Base-by-base conservation (phyloP, 1,139 yeast genomes). In the Scheffersomyces illinoinensis region DNA sequence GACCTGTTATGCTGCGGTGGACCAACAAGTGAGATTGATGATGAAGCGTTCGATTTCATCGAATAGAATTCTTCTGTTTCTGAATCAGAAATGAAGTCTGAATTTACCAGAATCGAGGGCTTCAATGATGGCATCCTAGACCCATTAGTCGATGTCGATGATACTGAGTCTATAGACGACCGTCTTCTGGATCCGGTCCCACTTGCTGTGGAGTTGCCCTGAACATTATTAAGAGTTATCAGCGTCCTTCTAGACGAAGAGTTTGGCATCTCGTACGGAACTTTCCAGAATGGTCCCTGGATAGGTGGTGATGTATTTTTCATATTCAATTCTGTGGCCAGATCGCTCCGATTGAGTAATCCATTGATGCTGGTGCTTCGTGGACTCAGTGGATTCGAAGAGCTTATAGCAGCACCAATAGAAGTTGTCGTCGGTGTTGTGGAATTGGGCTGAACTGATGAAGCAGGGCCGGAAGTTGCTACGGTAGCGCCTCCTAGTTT, bases 261-360 rank as follows among this genome's bases (percentile, higher is more conserved):
- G 17, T 69, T 69, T 1, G 84, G 85, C 84, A 81, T 78, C 65
- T 81, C 84, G 67, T 81, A 81, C 39, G 85, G 85, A 10, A 81
- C 85, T 65, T 79, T 81, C 85, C 85, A 81, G 67, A 81, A 78
- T 5, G 84, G 84, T 18, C 82, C 84, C 60, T 76, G 81, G 50
- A 79, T 74, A 52, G 79, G 79, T 4, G 81, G 78, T 58, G 76
- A 71, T 19, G 62, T 47, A 57, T 58, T 61, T 53, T 66, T 70
- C 49, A 62, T 64, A 52, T 59, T 63, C 39, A 59, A 59, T 53
- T 21, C 46, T 5, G 26, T 48, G 14, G 51, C 21, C n/a, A 21
- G 21, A 24, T 24, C 24, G n/a, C 24, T 48, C 20, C 24, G 17
- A 12, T 48, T 48, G 51, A 48, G 51, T 18, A 48, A 20, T 48